Percentiles rank a stretch among this genome's conserved stretches.
Conservation (phyloP, 495 filamentous ascomycete species). For the Halenospora varia region DNA sequence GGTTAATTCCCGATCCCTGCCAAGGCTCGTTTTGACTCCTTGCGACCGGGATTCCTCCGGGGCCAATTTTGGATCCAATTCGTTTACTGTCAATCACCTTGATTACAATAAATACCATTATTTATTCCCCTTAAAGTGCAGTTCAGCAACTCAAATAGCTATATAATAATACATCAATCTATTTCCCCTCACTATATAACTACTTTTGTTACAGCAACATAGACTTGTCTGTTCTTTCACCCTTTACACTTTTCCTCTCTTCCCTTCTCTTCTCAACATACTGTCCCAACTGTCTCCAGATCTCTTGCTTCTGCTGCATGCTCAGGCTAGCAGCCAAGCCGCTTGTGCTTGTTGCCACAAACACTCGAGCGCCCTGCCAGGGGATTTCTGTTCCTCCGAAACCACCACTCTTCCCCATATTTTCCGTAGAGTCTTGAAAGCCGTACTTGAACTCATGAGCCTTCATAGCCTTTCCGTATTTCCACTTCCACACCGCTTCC, state of each 20-base stretch:
- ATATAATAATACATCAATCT: no score
- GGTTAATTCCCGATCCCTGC: no score
- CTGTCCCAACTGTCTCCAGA: constrained; percentile 6
- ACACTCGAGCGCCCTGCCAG: constrained; percentile 74
- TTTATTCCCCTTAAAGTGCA: no score
- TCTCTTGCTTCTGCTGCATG: constrained; percentile 6
- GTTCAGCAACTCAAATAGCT: no score
- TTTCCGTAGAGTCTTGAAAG: constrained; percentile 77
- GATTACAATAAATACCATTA: no score
- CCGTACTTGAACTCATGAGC: constrained; percentile 77
- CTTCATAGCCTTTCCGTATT: constrained; percentile 54
- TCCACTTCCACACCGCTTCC: constrained; percentile 82
- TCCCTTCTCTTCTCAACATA: background rate
- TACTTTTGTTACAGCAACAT: background rate
- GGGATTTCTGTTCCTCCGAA: constrained; percentile 28
- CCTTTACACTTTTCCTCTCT: background rate
- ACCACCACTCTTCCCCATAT: constrained; percentile 58
- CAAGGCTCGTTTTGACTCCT: no score
- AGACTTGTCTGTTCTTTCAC: background rate
- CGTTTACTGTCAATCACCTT: no score
- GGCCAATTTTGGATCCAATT: no score
- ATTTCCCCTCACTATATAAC: no score
- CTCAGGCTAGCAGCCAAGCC: constrained; percentile 69
- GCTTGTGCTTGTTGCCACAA: constrained; percentile 87
- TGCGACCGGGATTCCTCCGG: no score